phyloP scores from a whole-genome alignment of 805 yeast genomes.

The Zygosaccharomyces gambellarensis region DNA sequence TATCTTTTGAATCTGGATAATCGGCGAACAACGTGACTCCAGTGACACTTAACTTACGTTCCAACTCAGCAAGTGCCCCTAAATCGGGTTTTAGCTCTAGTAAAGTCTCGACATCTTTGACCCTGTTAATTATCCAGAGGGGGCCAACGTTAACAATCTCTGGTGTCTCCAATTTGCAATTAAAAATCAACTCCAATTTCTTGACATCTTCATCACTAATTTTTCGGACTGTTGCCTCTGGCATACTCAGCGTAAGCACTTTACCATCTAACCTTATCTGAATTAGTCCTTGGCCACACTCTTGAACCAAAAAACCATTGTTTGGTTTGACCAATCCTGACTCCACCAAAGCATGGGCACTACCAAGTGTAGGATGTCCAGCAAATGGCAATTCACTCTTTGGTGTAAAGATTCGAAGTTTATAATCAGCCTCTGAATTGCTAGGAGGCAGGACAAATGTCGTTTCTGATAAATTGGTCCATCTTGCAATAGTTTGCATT shows the following conservation, averaged over 20 bases:
- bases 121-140: constrained; percentile 36
- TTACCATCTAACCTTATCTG: constrained; percentile 23
- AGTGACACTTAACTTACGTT: constrained; percentile 16
- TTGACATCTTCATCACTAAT: constrained; percentile 2
- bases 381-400: constrained; percentile 48
- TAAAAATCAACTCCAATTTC: constrained; percentile 4
- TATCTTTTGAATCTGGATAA: constrained; percentile 22
- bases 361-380: constrained; percentile 53
- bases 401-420: constrained; percentile 44
- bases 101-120: constrained; percentile 30
- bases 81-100: constrained; percentile 30
- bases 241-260: constrained; percentile 8
- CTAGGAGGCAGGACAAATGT: constrained; percentile 43
- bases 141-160: constrained; percentile 39
- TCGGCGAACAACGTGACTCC: constrained; percentile 38
- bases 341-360: constrained; percentile 40
- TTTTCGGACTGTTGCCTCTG: constrained; percentile 7
- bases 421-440: constrained; percentile 39
- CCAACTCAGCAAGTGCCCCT: not conserved
- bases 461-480: constrained; percentile 54
- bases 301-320: constrained; percentile 34
- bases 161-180: constrained; percentile 16
- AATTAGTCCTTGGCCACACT: constrained; percentile 41
- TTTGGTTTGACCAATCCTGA: constrained; percentile 25
- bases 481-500: constrained; percentile 43